Percentiles rank a stretch among this genome's conserved stretches.
Evolutionary conservation across 1,284 basidiomycete species (phyloP).

Genomic region (Ustilago lituana): DNA sequence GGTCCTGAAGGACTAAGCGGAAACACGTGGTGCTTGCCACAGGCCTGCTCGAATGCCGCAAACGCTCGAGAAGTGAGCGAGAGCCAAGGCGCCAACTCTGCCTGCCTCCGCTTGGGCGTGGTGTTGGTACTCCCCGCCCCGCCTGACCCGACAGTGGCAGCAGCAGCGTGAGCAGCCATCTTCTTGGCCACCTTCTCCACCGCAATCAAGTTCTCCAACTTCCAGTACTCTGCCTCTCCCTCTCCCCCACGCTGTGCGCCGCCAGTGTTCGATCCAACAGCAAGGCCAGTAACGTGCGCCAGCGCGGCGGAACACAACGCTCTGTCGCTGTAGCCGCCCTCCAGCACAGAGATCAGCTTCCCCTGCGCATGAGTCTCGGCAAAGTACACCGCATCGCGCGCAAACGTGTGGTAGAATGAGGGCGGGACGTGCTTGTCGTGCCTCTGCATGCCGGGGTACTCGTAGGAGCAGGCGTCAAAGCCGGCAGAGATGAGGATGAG

Average conservation of each 20-base stretch:
- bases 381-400: conserved; percentile 77
- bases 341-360: conserved; percentile 84
- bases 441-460: conserved; percentile 88
- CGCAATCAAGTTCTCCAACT: conserved; percentile 48
- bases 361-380: conserved; percentile 77
- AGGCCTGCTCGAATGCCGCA: conserved; percentile 54
- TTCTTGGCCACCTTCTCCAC: conserved; percentile 57
- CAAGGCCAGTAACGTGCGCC: conserved; percentile 57
- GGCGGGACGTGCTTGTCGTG: conserved; percentile 89
- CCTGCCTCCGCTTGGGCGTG: conserved; percentile 39
- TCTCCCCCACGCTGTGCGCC: neutral
- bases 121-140: conserved; percentile 18
- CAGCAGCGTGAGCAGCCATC: conserved; percentile 43
- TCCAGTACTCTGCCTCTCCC: conserved; percentile 40
- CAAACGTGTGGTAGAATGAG: conserved; percentile 86
- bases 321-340: conserved; percentile 93
- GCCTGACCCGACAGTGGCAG: conserved; percentile 3
- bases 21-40: conserved; percentile 33
- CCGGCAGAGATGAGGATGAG: conserved; percentile 75
- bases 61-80: conserved; percentile 44
- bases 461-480: conserved; percentile 93
- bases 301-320: conserved; percentile 74
- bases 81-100: conserved; percentile 46
- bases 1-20: conserved; percentile 5
- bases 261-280: neutral